Base-by-base conservation (phyloP, 2,329 filamentous ascomycete species). In the Penicillium hordei region DNA sequence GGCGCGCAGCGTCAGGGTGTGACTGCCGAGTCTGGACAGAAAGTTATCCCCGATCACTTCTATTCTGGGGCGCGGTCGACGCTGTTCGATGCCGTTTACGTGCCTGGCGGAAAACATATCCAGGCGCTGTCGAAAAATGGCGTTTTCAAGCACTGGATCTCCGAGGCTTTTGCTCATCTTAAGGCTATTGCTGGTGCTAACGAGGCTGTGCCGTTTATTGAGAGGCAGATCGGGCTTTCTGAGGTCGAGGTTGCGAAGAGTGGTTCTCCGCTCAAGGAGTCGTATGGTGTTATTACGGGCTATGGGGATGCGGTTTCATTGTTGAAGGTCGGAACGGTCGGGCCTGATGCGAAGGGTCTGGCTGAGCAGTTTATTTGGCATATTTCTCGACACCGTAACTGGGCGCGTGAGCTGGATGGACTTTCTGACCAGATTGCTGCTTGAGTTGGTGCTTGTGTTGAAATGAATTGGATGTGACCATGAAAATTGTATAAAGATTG, bases 121-220 rank as follows among this genome's bases (percentile, higher is more conserved):
- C 75, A 81, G 40, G 84, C 83, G 0, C 81, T 94, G 0, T 76
- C 81, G 53, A 86, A 87, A 78, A 91, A 83, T 61, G 90, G 90
- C 0, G 86, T 89, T 17, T 89, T 88, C 0, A 72, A 90, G 8
- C 88, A 93, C 76, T 93, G 88, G 85, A 77, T 93, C 2, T 83
- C 89, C 2, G 90, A 94, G 73, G 88, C 90, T 0, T 94, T 93
- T 63, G 90, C 89, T 0, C 90, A 94, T 60, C 81, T 93, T 52
- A 93, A 93, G 80, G 78, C 89, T 1, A 89, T 94, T 44, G 89
- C 85, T 1, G 90, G 86, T 0, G 86, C 87, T 0, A 89, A 88
- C 39, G 72, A 75, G 55, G 71, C 68, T 10, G 71, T 73, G 7
- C 53, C 65, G 1, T 69, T 75, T 29, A 70, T 75, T 7, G 57